Base-by-base conservation (phyloP, 2,329 filamentous ascomycete species). In the Exophiala xenobiotica region DNA sequence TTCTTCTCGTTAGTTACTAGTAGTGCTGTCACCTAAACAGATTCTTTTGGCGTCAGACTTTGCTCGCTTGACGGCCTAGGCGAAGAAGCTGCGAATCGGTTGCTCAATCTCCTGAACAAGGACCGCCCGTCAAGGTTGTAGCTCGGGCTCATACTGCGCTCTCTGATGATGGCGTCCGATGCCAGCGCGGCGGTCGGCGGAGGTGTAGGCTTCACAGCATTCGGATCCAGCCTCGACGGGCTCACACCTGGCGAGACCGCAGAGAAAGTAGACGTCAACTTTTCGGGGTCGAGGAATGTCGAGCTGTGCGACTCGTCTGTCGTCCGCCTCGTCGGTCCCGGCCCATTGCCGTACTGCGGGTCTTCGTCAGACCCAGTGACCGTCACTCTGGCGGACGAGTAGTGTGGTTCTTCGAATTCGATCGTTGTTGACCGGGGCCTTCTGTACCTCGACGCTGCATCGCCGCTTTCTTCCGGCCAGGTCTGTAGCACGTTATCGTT, bases 381-480 rank as follows among this genome's bases (percentile, higher is more conserved):
- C 11, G 9, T 16, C 14, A 26, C 16, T 12, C 24, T 22, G 8
- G 41, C 29, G 6, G 23, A 24, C 24, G 24, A 24, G 20, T 47
- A 47, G 5, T 27, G 19, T 16, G 35, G 51, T 18, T 58, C 55
- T 18, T 54, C 55, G 46, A 58, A 54, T 20, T 43, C 49, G 24
- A 58, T 47, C 6, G 55, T 58, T 23, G 48, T 58, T 19, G 51
- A 49, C 23, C 49, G 45, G n/a, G n/a, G n/a, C 20, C 29, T 20
- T 19, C 38, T 48, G 23, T 26, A 19, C 12, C 41, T 38, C 12
- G 12, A 24, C 7, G 27, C 3, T 3, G n/a, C 6, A 18, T 40
- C 19, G 39, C 31, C 18, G 12, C 9, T 40, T 18, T 51, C 48
- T 16, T 51, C 48, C n/a, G 44, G 39, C 19, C 26, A 48, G 3